A percentile compares a stretch with the other conserved stretches of the same genome.
Evolutionary conservation across 352 stramenopile species (phyloP).

Genomic region (Phytophthora melonis): DNA sequence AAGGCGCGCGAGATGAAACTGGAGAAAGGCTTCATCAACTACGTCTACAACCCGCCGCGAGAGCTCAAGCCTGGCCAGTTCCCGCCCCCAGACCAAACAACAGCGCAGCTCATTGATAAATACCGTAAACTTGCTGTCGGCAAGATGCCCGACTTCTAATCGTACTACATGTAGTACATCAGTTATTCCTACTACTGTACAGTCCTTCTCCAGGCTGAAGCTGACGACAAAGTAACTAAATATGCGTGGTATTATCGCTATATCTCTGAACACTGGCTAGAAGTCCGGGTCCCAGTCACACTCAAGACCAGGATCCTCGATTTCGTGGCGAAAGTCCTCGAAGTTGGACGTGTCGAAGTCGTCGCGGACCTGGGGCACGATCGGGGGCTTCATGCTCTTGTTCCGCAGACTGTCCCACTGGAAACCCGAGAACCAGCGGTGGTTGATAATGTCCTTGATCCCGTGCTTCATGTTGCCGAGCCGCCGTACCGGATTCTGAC

Average conservation of each 20-base stretch:
- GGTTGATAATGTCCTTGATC: slow-evolving; percentile 88
- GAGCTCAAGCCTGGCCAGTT: slow-evolving; percentile 62
- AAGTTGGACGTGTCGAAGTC: slow-evolving; percentile 88
- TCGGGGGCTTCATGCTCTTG: slow-evolving; percentile 76
- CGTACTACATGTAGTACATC: not conserved
- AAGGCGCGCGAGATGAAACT: slow-evolving; percentile 23
- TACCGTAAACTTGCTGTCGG: slow-evolving; percentile 84
- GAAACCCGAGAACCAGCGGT: slow-evolving; percentile 84
- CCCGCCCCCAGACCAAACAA: slow-evolving; percentile 67
- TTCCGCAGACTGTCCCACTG: slow-evolving; percentile 68
- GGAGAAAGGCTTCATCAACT: slow-evolving; percentile 63
- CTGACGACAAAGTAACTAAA: slow-evolving; percentile 17
- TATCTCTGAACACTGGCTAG: slow-evolving; percentile 36
- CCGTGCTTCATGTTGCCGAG: slow-evolving; percentile 88
- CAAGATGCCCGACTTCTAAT: slow-evolving; percentile 54
- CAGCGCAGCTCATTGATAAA: slow-evolving; percentile 79
- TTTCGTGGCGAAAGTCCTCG: slow-evolving; percentile 77
- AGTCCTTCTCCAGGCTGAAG: not conserved
- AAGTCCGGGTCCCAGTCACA: slow-evolving; percentile 84
- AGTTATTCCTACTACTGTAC: not conserved
- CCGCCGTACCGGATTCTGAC: slow-evolving; percentile 73
- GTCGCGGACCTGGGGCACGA: slow-evolving; percentile 75
- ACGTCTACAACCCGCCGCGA: slow-evolving; percentile 61
- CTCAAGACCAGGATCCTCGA: slow-evolving; percentile 64
- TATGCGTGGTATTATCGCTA: slow-evolving; percentile 30